Percentiles rank a stretch among this genome's conserved stretches.
These are phyloP conservation scores for Stagonosporopsis rhizophila DNA, from an alignment of 2,329 filamentous ascomycete genomes.

Conservation along the genomic window DNA sequence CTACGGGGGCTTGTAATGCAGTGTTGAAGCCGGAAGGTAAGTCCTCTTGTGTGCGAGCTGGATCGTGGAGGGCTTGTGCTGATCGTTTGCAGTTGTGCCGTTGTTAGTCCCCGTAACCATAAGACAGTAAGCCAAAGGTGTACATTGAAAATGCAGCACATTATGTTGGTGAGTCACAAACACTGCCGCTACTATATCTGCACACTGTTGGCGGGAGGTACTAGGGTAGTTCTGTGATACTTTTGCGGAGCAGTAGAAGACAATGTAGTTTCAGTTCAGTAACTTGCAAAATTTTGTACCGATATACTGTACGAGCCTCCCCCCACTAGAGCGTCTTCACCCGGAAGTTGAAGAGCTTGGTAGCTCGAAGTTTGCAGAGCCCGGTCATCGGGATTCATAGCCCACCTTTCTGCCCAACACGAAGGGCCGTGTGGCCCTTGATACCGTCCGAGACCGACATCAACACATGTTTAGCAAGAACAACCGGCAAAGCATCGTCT, in stretches of 20 bases:
- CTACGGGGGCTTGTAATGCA: constrained; percentile 31
- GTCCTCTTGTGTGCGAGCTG: not conserved
- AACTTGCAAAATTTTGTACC: too few relatives aligned
- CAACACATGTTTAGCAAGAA: not conserved
- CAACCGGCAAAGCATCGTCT: not conserved
- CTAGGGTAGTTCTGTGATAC: not conserved
- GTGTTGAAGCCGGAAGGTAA: constrained; percentile 15
- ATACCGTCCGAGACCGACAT: not conserved
- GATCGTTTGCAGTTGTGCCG: not conserved
- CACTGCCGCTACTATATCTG: too few relatives aligned
- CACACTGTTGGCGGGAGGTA: not conserved
- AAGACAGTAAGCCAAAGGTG: not conserved
- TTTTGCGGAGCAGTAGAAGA: not conserved
- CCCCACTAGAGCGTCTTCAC: not conserved
- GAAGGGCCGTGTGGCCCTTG: not conserved
- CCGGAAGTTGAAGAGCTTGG: too few relatives aligned
- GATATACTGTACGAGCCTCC: too few relatives aligned
- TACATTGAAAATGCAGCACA: not conserved
- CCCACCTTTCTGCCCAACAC: not conserved
- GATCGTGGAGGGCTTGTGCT: not conserved
- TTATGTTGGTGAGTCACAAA: not conserved
- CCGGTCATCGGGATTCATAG: too few relatives aligned
- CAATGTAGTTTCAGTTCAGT: too few relatives aligned
- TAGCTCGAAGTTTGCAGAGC: too few relatives aligned
- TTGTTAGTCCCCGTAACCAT: not conserved